phyloP scores from a whole-genome alignment of 1,139 yeast species.

The Blastobotrys illinoisensis region DNA sequence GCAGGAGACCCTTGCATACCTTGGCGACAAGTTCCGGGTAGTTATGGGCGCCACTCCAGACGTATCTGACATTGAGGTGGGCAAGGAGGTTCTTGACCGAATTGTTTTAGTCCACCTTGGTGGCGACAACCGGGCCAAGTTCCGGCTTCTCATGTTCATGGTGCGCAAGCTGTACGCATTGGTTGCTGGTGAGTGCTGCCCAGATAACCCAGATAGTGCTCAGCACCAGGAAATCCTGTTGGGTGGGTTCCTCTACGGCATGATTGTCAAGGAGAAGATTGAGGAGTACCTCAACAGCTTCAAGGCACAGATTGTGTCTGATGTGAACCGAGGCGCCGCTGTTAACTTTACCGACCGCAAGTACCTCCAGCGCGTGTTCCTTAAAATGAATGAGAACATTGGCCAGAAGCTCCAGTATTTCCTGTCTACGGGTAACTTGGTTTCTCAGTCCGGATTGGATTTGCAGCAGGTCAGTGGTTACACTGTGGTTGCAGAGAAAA shows the following conservation, averaged over 20 bases:
- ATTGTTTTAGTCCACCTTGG: constrained; percentile 83
- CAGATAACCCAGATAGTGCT: constrained; percentile 98
- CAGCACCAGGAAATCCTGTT: constrained; percentile 96
- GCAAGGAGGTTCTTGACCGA: constrained; percentile 72
- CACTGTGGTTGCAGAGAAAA: constrained; percentile 97
- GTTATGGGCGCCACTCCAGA: constrained; percentile 89
- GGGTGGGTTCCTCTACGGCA: constrained; percentile 95
- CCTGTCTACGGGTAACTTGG: constrained; percentile 93
- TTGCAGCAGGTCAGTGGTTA: constrained; percentile 97
- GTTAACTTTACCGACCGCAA: constrained; percentile 79
- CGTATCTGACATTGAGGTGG: constrained; percentile 83
- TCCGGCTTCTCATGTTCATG: constrained; percentile 85
- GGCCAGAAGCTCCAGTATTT: constrained; percentile 94
- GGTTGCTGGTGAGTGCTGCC: constrained; percentile 94
- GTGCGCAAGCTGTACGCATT: constrained; percentile 88
- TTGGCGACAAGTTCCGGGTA: constrained; percentile 93
- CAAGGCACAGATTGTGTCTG: constrained; percentile 69
- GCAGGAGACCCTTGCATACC: constrained; percentile 82
- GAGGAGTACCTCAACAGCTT: constrained; percentile 83
- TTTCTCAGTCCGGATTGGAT: constrained; percentile 94
- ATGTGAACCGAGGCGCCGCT: constrained; percentile 73
- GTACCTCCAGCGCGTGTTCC: constrained; percentile 74
- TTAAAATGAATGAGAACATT: constrained; percentile 83
- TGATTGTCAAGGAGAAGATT: constrained; percentile 92
- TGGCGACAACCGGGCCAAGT: constrained; percentile 66